phyloP scores from a whole-genome alignment of 108 stramenopile species.

The Fragilaria radians region DNA sequence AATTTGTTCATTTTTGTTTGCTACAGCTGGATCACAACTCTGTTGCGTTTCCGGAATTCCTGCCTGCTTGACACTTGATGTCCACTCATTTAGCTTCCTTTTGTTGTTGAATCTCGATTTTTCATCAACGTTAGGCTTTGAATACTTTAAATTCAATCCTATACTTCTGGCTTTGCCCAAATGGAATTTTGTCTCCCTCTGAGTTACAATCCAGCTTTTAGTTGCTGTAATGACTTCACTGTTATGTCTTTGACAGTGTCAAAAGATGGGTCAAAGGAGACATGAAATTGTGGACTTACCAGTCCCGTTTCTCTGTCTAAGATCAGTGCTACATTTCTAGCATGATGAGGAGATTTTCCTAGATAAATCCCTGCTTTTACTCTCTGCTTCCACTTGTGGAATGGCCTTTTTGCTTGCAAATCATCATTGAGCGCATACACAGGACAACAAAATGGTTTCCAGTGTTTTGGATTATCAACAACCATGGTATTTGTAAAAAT shows the following conservation, averaged over 20 bases:
- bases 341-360: slow-evolving; percentile 23
- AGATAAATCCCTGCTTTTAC: slow-evolving; percentile 29
- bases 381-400: slow-evolving; percentile 36
- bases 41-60: neutral
- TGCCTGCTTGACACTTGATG: neutral
- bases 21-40: neutral
- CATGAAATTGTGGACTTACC: slow-evolving; percentile 35
- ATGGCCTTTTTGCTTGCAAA: neutral
- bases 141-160: no score
- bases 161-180: no score
- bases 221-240: neutral
- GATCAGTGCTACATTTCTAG: slow-evolving; percentile 26
- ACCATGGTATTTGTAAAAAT: neutral
- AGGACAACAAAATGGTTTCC: slow-evolving; percentile 5
- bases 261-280: slow-evolving; percentile 22
- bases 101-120: neutral
- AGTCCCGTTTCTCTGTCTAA: slow-evolving; percentile 24
- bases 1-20: neutral
- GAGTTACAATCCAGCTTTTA: neutral
- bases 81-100: neutral
- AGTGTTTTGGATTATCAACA: slow-evolving; percentile 1
- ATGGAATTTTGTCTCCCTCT: neutral
- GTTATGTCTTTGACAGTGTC: slow-evolving; percentile 10
- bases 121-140: no score
- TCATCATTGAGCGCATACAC: slow-evolving; percentile 3